phyloP scores from a whole-genome alignment of 306 rosid genomes.

The Macrotyloma uniflorum region DNA sequence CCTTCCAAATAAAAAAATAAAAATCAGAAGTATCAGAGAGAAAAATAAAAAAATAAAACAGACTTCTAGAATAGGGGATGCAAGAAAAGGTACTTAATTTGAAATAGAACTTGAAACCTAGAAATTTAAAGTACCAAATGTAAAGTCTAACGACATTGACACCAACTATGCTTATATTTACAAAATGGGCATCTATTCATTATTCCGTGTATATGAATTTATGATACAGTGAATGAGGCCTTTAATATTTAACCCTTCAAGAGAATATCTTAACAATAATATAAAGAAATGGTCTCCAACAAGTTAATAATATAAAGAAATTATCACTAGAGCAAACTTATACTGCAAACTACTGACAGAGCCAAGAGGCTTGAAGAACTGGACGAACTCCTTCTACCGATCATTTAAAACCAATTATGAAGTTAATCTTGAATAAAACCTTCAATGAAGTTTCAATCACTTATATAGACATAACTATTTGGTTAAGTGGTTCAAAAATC shows the following conservation, averaged over 20 bases:
- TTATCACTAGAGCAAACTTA: background rate
- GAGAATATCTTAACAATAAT: background rate
- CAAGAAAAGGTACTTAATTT: background rate
- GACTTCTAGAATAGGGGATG: slow-evolving; percentile 1
- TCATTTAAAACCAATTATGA: slow-evolving; percentile 7
- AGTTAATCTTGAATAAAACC: slow-evolving; percentile 15
- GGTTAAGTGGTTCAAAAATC: background rate
- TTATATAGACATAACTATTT: background rate
- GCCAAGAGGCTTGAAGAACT: slow-evolving; percentile 28
- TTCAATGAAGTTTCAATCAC: background rate
- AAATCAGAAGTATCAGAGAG: background rate
- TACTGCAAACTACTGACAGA: background rate
- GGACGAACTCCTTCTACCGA: background rate
- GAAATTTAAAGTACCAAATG: background rate
- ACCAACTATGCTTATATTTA: background rate
- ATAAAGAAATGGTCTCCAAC: background rate
- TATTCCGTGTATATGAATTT: background rate
- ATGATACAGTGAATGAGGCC: background rate
- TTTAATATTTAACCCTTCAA: background rate
- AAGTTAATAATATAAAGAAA: slow-evolving; percentile 14
- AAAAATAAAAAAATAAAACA: background rate
- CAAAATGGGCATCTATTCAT: background rate
- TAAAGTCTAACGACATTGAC: background rate
- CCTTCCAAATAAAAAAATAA: slow-evolving; percentile 51
- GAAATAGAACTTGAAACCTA: background rate